Base-by-base conservation (phyloP, 2,329 filamentous ascomycete genomes). In the Gliomastix tumulicola region DNA sequence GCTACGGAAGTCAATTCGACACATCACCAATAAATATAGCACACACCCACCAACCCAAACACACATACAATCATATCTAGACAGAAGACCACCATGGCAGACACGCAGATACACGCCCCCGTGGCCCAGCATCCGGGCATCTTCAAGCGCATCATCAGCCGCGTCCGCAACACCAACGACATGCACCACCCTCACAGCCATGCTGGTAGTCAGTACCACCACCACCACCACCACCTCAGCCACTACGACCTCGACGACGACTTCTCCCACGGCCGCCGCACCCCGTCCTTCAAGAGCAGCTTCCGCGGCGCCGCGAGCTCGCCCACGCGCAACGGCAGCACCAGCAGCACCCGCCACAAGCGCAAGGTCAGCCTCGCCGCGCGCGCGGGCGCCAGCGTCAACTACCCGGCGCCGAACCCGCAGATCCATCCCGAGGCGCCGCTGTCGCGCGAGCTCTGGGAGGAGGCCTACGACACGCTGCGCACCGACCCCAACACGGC, bases 381-480 rank as follows among this genome's bases (percentile, higher is more conserved):
- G 7, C 25, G 7, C 25, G n/a, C n/a, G 13, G 17, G 25, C 10
- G 13, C 13, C 25, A 28, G 25, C 25, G 25, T 13, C 6, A n/a
- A 28, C 25, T 13, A 13, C 7, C 25, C 25, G 11, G 11, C 10
- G 13, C 25, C 25, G 13, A 28, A 28, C 13, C n/a, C n/a, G 25
- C n/a, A 28, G 25, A n/a, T 21, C 22, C 9, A 28, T 27, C 7
- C 35, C 11, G 43, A 49, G 6, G 46, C 49, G 12, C 37, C 36
- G 13, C 30, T 44, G 4, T 52, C 51, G 16, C 41, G 57, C 25
- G 46, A 49, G 17, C 45, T 61, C 12, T 62, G 59, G 59, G 58
- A 55, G 32, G 37, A 50, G 13, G 58, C 55, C 5, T 62, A 62
- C 35, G 52, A 60, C 33, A 34, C 42, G 2, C 46, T 62, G 12